A percentile compares a stretch with the other conserved stretches of the same genome.
Conservation (phyloP, 1,284 basidiomycete genomes). For the Tilletia setariae region DNA sequence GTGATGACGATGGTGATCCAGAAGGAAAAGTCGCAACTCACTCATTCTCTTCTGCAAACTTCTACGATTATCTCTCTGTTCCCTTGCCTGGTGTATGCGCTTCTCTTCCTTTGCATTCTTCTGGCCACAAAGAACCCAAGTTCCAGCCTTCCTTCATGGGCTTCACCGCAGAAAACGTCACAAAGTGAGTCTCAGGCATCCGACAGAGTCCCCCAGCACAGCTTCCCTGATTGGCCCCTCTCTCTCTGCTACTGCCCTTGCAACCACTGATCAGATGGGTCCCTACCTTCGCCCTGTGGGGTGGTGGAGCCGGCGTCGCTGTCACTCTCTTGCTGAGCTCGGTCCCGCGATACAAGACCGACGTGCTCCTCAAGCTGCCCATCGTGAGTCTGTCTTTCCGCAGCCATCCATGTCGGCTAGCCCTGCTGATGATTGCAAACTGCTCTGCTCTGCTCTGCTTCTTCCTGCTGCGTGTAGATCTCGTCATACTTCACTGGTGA, state of each 20-base stretch:
- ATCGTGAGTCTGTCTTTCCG: conserved; percentile 24
- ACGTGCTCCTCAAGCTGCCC: conserved; percentile 45
- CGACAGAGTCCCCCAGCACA: too few relatives aligned
- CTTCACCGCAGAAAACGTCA: conserved; percentile 26
- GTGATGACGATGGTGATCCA: background rate
- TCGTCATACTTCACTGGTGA: conserved; percentile 17
- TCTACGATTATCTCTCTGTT: background rate
- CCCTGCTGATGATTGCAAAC: conserved; percentile 13
- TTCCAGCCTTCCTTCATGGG: conserved; percentile 47
- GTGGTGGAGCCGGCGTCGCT: conserved; percentile 39
- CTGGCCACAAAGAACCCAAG: conserved; percentile 24
- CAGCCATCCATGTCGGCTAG: background rate
- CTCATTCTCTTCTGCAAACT: background rate
- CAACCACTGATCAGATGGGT: conserved; percentile 32
- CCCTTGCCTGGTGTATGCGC: background rate
- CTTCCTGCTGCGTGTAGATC: conserved; percentile 9
- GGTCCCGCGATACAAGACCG: conserved; percentile 47
- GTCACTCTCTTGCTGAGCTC: conserved; percentile 43
- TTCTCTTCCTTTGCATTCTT: background rate
- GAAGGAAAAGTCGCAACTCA: background rate
- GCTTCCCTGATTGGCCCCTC: too few relatives aligned
- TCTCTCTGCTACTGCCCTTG: background rate
- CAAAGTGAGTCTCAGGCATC: conserved; percentile 32
- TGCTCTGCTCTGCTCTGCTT: background rate
- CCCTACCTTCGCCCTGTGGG: conserved; percentile 44